These are phyloP conservation scores for Protoeuglena noctilucae DNA, from an alignment of 139 green algal species.

Conservation along the genomic window DNA sequence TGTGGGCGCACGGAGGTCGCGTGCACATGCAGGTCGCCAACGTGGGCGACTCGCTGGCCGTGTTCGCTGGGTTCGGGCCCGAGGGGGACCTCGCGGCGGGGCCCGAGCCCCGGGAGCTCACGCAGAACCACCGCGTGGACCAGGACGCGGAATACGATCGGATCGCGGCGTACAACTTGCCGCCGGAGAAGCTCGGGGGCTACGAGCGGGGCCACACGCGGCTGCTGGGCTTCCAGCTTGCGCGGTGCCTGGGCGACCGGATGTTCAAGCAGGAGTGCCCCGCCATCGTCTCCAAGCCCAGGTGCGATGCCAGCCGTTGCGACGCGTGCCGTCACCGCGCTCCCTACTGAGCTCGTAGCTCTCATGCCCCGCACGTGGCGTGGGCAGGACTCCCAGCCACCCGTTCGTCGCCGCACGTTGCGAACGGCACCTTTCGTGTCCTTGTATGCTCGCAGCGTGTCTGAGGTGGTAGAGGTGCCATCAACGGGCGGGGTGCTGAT, in stretches of 20 bases:
- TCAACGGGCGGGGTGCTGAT: not conserved
- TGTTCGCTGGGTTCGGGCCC: not conserved
- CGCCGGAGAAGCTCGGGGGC: no score
- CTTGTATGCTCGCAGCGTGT: no score
- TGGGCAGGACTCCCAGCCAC: no score
- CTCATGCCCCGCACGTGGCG: no score
- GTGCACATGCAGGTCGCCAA: not conserved
- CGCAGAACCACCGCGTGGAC: not conserved
- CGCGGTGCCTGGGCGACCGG: not conserved
- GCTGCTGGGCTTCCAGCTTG: not conserved
- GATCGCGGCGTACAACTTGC: not conserved
- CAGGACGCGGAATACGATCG: not conserved
- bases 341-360: no score
- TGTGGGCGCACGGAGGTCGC: not conserved
- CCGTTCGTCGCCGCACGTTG: no score
- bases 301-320: no score
- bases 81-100: no score
- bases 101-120: not conserved
- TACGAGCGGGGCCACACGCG: not conserved
- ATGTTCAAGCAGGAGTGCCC: not conserved
- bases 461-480: not conserved
- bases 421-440: no score
- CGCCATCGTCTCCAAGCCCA: not conserved
- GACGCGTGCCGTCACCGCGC: no score
- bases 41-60: not conserved